phyloP scores from a whole-genome alignment of 768 basidiomycete species.

The Termitomyces sp. region DNA sequence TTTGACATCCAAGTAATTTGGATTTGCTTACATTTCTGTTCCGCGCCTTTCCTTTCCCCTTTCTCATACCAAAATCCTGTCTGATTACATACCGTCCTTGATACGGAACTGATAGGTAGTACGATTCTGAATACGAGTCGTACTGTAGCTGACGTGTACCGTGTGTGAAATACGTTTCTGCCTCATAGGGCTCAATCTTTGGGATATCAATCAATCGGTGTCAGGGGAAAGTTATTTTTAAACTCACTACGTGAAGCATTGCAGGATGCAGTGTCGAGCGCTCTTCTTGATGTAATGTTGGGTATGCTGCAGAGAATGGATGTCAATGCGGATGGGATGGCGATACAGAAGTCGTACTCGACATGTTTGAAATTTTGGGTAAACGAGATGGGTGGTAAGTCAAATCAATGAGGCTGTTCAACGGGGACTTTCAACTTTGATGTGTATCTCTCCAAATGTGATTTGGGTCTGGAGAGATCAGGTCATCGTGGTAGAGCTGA shows the following conservation, averaged over 20 bases:
- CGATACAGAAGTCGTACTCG: not conserved
- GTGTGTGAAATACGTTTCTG: conserved; percentile 7
- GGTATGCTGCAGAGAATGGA: not conserved
- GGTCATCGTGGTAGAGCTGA: not conserved
- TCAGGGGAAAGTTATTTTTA: not conserved
- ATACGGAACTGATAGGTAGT: conserved; percentile 4
- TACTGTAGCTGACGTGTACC: conserved; percentile 5
- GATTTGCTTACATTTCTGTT: conserved; percentile 5
- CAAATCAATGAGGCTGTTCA: not conserved
- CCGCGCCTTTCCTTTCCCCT: conserved; percentile 2
- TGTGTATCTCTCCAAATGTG: not conserved
- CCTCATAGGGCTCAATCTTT: conserved; percentile 5
- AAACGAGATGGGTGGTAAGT: not conserved
- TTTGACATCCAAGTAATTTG: not conserved
- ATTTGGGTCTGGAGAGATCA: not conserved
- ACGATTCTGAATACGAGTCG: conserved; percentile 5
- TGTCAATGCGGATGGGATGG: not conserved
- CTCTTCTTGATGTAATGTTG: not conserved
- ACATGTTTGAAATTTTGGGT: not conserved
- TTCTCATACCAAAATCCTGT: conserved; percentile 5
- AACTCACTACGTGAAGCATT: conserved; percentile 6
- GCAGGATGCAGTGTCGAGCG: not conserved
- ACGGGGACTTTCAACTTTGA: not conserved
- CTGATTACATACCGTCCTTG: conserved; percentile 5
- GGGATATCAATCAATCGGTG: not conserved